A percentile compares a stretch with the other conserved stretches of the same genome.
Evolutionary conservation across 2,329 filamentous ascomycete species (phyloP).

Genomic region (Fragosphaeria purpurea): DNA sequence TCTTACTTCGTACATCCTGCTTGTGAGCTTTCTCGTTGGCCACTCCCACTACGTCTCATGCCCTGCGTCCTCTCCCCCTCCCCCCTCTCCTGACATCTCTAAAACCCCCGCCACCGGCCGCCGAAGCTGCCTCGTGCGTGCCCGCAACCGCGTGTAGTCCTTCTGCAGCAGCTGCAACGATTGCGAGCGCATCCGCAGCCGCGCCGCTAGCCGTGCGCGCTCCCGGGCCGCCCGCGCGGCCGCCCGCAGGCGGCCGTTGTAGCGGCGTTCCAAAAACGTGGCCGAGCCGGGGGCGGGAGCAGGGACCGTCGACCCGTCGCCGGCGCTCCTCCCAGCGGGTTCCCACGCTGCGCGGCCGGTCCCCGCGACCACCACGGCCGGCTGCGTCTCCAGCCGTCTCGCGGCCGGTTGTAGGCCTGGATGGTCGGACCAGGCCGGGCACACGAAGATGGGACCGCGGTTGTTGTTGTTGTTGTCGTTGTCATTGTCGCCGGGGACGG

Average conservation of each 20-base stretch:
- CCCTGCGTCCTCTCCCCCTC: too few species aligned
- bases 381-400: slow-evolving; percentile 32
- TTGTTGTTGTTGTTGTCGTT: slow-evolving; percentile 22
- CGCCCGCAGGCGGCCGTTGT: slow-evolving; percentile 7
- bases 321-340: slow-evolving; percentile 11
- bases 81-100: too few species aligned
- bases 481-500: slow-evolving; percentile 15
- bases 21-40: too few species aligned
- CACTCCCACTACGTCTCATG: too few species aligned
- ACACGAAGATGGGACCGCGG: slow-evolving; percentile 39
- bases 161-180: slow-evolving; percentile 3
- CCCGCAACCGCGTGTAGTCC: slow-evolving; percentile 6
- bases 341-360: slow-evolving; percentile 13
- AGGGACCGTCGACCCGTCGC: not conserved
- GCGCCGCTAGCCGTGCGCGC: slow-evolving; percentile 4
- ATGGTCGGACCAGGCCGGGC: slow-evolving; percentile 39
- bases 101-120: not conserved
- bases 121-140: slow-evolving; percentile 3
- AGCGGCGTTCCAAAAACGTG: slow-evolving; percentile 23
- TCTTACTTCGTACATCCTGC: too few species aligned
- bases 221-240: slow-evolving; percentile 4
- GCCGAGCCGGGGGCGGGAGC: slow-evolving; percentile 14
- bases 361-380: slow-evolving; percentile 25
- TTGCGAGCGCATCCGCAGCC: not conserved
- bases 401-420: slow-evolving; percentile 32